phyloP scores from a whole-genome alignment of 2,329 filamentous ascomycete genomes.

The Aspergillus quadrilineatus region DNA sequence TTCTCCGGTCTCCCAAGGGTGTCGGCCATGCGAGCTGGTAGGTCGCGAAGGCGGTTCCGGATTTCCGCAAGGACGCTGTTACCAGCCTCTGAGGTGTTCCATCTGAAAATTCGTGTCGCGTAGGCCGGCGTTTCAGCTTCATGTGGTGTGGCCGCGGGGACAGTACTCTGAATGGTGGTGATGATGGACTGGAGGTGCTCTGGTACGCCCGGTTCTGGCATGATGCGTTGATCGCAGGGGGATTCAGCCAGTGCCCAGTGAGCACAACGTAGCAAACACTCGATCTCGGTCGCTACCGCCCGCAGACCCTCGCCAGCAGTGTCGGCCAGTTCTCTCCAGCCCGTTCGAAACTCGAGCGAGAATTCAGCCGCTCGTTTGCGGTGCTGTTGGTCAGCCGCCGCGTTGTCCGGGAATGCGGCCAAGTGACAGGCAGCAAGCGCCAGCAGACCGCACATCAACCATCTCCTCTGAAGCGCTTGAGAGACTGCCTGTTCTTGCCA shows the following conservation, averaged over 20 bases:
- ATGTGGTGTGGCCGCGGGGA: not conserved
- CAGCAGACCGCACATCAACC: slow-evolving; percentile 10
- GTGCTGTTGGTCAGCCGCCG: not conserved
- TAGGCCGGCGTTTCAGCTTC: not conserved
- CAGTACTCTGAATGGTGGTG: not conserved
- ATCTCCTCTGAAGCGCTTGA: not conserved
- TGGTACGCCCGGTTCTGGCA: not conserved
- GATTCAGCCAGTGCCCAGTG: not conserved
- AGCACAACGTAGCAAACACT: not conserved
- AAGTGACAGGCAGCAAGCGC: slow-evolving; percentile 8
- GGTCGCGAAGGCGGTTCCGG: not conserved
- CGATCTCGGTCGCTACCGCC: not conserved
- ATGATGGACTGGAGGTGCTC: not conserved
- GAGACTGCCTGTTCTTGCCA: not conserved
- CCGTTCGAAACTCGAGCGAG: not conserved
- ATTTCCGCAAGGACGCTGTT: not conserved
- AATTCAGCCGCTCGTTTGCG: not conserved
- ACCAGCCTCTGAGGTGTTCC: not conserved
- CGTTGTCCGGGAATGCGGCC: not conserved
- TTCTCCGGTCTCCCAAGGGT: slow-evolving; percentile 5
- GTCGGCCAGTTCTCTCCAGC: not conserved
- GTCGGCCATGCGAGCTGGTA: slow-evolving; percentile 5
- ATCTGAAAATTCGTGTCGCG: not conserved
- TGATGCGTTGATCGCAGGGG: not conserved
- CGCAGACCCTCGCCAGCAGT: not conserved